These are phyloP conservation scores for Vitis hybrid DNA, from an alignment of 177 flowering plant genomes.

Conservation along the genomic window DNA sequence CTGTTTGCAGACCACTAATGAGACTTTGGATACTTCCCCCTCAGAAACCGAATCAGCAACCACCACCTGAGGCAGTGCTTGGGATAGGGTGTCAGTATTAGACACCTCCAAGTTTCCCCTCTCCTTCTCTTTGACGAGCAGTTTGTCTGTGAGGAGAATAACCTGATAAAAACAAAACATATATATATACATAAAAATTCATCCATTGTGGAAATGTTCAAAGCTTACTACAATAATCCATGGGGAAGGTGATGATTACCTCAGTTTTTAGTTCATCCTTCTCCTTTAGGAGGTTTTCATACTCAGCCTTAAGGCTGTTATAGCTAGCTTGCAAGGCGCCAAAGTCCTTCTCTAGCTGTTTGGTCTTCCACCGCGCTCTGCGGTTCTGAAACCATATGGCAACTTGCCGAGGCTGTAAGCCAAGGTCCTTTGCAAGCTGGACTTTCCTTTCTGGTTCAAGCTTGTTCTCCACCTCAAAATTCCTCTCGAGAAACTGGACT, in stretches of 20 bases:
- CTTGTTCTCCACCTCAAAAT: slow-evolving; percentile 74
- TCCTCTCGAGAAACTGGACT: slow-evolving; percentile 69
- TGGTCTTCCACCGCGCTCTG: slow-evolving; percentile 79
- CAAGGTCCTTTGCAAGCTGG: slow-evolving; percentile 69
- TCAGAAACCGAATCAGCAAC: slow-evolving; percentile 25
- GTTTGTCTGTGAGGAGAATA: slow-evolving; percentile 43
- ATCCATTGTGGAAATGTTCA: not conserved
- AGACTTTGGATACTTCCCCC: slow-evolving; percentile 31
- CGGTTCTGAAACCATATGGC: slow-evolving; percentile 90
- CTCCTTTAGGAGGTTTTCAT: slow-evolving; percentile 55
- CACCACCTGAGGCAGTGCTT: slow-evolving; percentile 20
- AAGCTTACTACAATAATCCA: not conserved
- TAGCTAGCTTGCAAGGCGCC: slow-evolving; percentile 50
- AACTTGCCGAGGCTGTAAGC: slow-evolving; percentile 78
- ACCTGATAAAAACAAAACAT: slow-evolving; percentile 33
- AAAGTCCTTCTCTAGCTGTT: slow-evolving; percentile 76
- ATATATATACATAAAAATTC: not conserved
- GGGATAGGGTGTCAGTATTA: slow-evolving; percentile 19
- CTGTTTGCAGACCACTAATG: slow-evolving; percentile 39
- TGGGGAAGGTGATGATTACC: slow-evolving; percentile 29
- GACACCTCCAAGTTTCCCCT: slow-evolving; percentile 24
- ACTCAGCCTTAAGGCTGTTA: slow-evolving; percentile 51
- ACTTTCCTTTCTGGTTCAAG: slow-evolving; percentile 85
- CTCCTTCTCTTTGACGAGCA: slow-evolving; percentile 34
- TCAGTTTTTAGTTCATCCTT: slow-evolving; percentile 63